phyloP scores from a whole-genome alignment of 495 filamentous ascomycete species.

The Talaromyces liani region DNA sequence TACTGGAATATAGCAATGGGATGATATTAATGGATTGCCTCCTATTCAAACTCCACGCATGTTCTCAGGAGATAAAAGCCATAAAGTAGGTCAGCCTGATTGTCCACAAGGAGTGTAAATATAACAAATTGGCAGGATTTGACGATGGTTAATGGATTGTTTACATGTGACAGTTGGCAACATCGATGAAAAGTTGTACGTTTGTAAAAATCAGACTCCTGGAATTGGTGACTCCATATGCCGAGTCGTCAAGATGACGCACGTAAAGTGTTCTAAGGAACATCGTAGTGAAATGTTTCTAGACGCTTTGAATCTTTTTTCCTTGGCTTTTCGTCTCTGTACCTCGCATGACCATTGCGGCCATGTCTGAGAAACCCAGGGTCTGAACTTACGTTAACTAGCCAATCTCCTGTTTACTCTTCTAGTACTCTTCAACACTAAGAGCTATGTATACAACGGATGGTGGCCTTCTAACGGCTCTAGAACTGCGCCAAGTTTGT shows the following conservation, averaged over 20 bases:
- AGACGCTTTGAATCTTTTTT: background rate
- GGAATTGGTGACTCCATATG: background rate
- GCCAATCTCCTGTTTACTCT: background rate
- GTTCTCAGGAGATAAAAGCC: too few relatives aligned
- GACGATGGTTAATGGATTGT: background rate
- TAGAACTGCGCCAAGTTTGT: background rate
- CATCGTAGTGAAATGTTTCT: background rate
- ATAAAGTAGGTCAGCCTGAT: background rate
- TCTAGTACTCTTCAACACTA: background rate
- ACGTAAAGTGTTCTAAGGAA: background rate
- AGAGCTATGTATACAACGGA: background rate
- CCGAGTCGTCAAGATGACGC: background rate
- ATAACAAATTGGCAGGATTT: background rate
- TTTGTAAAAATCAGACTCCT: background rate
- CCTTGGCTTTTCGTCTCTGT: background rate
- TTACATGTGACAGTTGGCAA: background rate
- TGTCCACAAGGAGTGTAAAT: background rate
- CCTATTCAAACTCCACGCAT: too few relatives aligned
- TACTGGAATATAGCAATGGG: too few relatives aligned
- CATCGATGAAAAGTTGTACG: background rate
- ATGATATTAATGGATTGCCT: too few relatives aligned
- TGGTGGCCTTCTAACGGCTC: background rate
- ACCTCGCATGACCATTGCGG: background rate
- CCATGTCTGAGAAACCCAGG: background rate
- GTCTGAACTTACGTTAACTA: background rate